These are phyloP conservation scores for Gyrodon lividus DNA, from an alignment of 768 basidiomycete genomes.

Conservation along the genomic window DNA sequence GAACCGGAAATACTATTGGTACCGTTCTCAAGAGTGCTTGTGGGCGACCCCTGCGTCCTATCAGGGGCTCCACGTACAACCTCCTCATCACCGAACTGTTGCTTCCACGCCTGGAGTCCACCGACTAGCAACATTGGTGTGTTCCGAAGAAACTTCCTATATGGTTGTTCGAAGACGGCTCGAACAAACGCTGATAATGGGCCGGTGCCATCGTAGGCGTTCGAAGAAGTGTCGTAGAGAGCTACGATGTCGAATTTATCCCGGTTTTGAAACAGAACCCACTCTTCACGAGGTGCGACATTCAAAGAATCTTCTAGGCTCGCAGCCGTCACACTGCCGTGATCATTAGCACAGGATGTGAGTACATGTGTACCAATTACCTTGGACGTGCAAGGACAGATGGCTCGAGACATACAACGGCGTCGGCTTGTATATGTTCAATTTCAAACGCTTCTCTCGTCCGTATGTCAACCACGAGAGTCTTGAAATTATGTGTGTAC, in stretches of 20 bases:
- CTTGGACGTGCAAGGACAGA: slow-evolving; percentile 63
- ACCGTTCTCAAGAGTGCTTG: slow-evolving; percentile 25
- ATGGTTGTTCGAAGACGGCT: slow-evolving; percentile 72
- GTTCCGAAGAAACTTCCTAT: slow-evolving; percentile 66
- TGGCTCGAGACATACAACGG: slow-evolving; percentile 85
- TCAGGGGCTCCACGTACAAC: slow-evolving; percentile 28
- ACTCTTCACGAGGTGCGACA: slow-evolving; percentile 68
- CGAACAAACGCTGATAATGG: slow-evolving; percentile 61
- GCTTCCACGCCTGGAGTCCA: slow-evolving; percentile 81
- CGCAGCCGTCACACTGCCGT: slow-evolving; percentile 57
- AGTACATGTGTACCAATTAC: slow-evolving; percentile 41
- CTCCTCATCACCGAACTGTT: slow-evolving; percentile 47
- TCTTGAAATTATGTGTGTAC: slow-evolving; percentile 45
- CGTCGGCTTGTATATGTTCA: slow-evolving; percentile 66
- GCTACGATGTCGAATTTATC: slow-evolving; percentile 88
- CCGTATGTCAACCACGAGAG: slow-evolving; percentile 84
- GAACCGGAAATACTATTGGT: slow-evolving; percentile 29
- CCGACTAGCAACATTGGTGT: slow-evolving; percentile 84
- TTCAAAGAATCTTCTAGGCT: slow-evolving; percentile 74
- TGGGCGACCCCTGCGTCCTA: slow-evolving; percentile 14
- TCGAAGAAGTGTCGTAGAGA: slow-evolving; percentile 73
- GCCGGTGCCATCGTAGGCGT: slow-evolving; percentile 47
- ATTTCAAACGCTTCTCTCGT: slow-evolving; percentile 71
- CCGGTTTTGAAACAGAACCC: slow-evolving; percentile 75
- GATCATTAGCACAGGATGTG: slow-evolving; percentile 8